Percentiles rank a stretch among this genome's conserved stretches.
These are phyloP conservation scores for Termitomyces sp. DNA, from an alignment of 768 basidiomycete genomes.

Conservation along the genomic window DNA sequence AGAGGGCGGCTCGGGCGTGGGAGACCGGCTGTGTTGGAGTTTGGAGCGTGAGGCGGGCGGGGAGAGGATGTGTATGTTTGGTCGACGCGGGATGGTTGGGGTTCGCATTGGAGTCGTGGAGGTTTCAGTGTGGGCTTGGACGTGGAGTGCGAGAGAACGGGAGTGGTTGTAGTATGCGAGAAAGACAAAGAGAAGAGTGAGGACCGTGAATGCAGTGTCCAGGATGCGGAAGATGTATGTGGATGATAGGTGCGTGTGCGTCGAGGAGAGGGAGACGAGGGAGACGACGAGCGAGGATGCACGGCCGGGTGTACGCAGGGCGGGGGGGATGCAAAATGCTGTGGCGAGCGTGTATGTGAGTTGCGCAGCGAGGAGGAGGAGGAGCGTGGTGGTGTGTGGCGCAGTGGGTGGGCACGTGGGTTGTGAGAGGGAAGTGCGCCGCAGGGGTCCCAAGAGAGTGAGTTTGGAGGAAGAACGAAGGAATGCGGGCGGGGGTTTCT, in stretches of 20 bases:
- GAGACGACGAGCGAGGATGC: background rate
- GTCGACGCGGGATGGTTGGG: background rate
- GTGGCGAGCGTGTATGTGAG: constrained; percentile 3
- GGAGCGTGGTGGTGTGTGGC: background rate
- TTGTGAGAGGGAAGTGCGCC: background rate
- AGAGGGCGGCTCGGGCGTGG: too few species aligned
- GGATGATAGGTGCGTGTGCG: background rate
- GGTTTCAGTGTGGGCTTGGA: background rate
- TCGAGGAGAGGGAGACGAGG: background rate
- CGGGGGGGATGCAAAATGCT: constrained; percentile 4
- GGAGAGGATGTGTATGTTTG: background rate
- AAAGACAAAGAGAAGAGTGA: background rate
- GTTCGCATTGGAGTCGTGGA: background rate
- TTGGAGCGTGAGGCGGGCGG: background rate
- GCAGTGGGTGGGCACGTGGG: background rate
- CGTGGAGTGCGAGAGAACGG: background rate
- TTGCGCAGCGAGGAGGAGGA: constrained; percentile 4
- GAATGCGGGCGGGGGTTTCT: constrained; percentile 1
- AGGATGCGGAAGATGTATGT: background rate
- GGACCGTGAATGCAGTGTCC: constrained; percentile 3
- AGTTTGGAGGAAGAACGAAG: background rate
- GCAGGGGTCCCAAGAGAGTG: background rate
- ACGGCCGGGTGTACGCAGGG: background rate
- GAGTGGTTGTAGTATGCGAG: background rate
- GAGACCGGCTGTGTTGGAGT: background rate